Evolutionary conservation across 192 early-diverging fungal species (phyloP).

Genomic region (Coemansia sp.): DNA sequence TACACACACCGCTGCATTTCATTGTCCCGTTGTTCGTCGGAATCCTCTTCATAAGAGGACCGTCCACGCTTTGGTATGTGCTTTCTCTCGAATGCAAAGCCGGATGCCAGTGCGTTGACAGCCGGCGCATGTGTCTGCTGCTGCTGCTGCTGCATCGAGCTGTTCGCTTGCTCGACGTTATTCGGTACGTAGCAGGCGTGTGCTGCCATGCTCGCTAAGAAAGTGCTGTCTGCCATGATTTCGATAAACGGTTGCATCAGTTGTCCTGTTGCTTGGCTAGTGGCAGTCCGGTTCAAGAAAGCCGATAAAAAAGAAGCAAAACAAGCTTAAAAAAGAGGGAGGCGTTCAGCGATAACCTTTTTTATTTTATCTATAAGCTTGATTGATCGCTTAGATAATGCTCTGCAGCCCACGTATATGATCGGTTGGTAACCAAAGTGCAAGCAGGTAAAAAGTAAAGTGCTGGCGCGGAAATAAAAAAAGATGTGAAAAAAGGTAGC

Average conservation of each 20-base stretch:
- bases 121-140: conserved; percentile 1
- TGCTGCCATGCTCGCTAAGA: conserved; percentile 47
- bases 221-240: conserved; percentile 5
- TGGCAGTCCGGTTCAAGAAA: neutral
- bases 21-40: neutral
- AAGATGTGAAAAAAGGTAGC: neutral
- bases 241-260: conserved; percentile 8
- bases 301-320: neutral
- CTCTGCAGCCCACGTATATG: neutral
- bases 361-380: neutral
- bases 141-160: conserved; percentile 2
- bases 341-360: neutral
- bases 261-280: neutral
- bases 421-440: neutral
- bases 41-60: conserved; percentile 13
- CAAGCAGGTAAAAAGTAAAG: neutral
- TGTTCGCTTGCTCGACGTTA: conserved; percentile 16
- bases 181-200: conserved; percentile 34
- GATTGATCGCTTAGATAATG: neutral
- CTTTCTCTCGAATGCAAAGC: conserved; percentile 21
- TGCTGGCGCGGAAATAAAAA: neutral
- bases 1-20: conserved; percentile 44
- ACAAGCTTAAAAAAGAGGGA: neutral
- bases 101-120: neutral
- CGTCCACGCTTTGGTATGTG: conserved; percentile 45